Evolutionary conservation across 2,329 filamentous ascomycete species (phyloP), one percentile per base, ranked within the genome.

Genomic region (Ophiocordyceps robertsii): DNA sequence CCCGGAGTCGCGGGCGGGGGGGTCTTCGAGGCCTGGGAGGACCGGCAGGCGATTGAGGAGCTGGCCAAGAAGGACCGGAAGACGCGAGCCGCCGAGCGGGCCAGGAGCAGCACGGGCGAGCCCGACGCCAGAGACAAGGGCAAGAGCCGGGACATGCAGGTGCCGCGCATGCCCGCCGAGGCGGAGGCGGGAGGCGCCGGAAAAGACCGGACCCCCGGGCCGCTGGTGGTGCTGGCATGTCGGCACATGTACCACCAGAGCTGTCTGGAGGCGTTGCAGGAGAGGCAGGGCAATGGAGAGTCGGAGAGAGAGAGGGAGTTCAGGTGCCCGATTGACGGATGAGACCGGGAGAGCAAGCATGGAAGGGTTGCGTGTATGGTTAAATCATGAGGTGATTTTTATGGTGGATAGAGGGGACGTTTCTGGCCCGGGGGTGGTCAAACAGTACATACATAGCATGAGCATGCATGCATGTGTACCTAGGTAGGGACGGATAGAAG

Each of bases 1-100:
- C 87, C 89, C 0, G 89, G 88, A 0, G 81, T 87, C 0, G 56
- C 61, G 3, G 82, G 84, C 0, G 73, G 77, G 0, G 73, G 78
- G 32, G 73, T 94, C 1, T 95, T 87, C 68, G 80, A 84, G 40
- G 80, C 80, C 1, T 96, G 87, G 88, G 80, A 92, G 58, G 71
- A 73, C 43, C 75, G 67, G 49, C 70, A 75, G 50, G 63, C 62
- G 2, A 51, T 60, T 1, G 72, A 76, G 42, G 64, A 68, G 13
- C 54, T 54, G 49, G 68, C 61, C 45, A 66, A 68, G 53, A 63
- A 59, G 48, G 65, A 67, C 44, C 61, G 56, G 47, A 69, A 67
- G 51, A 61, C 63, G 1, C 49, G 53, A 24, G 43, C 50, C 2
- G 48, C 54, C 3, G 60, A 62, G 43, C 61, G 62, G 36, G 59